phyloP scores from a whole-genome alignment of 2,329 filamentous ascomycete genomes.

The Capronia americana region DNA sequence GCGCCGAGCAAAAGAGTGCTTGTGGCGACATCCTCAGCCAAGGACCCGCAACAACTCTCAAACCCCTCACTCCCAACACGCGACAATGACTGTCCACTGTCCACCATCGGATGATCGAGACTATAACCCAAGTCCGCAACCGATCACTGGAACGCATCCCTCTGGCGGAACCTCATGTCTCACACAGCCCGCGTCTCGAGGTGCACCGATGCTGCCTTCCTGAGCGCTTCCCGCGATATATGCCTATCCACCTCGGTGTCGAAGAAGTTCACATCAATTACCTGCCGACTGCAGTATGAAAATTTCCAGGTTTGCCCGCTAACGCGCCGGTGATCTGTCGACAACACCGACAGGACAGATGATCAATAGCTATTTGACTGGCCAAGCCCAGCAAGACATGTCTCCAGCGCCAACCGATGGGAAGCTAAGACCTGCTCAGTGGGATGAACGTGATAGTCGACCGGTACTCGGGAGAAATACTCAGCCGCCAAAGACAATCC shows the following conservation, averaged over 20 bases:
- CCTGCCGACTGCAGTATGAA: constrained; percentile 51
- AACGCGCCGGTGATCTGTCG: constrained; percentile 1
- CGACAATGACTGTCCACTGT: constrained; percentile 44
- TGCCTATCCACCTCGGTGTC: constrained; percentile 31
- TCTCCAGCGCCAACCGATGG: constrained; percentile 93
- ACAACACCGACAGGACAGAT: constrained; percentile 83
- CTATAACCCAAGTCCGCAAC: constrained; percentile 43
- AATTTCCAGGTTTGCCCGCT: constrained; percentile 68
- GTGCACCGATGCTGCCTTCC: constrained; percentile 34
- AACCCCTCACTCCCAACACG: constrained; percentile 42
- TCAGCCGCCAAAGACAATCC: constrained; percentile 83
- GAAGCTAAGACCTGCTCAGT: constrained; percentile 66
- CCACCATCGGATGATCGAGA: constrained; percentile 46
- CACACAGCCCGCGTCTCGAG: constrained; percentile 36
- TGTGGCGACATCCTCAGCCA: constrained; percentile 43
- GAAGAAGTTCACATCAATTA: constrained; percentile 55
- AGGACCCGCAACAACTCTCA: constrained; percentile 46
- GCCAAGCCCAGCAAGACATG: constrained; percentile 75
- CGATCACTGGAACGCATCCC: constrained; percentile 20
- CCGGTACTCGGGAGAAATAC: constrained; percentile 95
- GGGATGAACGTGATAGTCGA: constrained; percentile 85
- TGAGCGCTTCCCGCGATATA: constrained; percentile 20
- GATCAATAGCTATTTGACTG: constrained; percentile 82
- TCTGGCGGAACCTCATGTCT: constrained; percentile 26
- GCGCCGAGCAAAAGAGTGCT: constrained; percentile 41